Conservation (phyloP, 2,329 filamentous ascomycete genomes). For the Botrytis squamosa region DNA sequence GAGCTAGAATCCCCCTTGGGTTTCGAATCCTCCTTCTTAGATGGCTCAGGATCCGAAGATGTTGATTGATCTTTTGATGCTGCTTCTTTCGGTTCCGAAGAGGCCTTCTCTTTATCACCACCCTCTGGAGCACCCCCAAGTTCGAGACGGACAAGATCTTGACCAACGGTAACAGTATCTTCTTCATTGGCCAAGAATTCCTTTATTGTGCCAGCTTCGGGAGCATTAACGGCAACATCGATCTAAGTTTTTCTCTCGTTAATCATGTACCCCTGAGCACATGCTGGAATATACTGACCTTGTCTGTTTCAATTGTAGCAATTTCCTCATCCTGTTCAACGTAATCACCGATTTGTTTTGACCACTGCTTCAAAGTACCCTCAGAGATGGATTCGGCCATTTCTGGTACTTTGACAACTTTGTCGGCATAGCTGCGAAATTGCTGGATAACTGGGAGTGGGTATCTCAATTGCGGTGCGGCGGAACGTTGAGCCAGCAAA, state of each 20-base stretch:
- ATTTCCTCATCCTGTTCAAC: slow-evolving; percentile 97
- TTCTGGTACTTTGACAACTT: slow-evolving; percentile 86
- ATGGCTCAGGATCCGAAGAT: slow-evolving; percentile 44
- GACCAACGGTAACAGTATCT: slow-evolving; percentile 91
- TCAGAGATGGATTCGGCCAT: slow-evolving; percentile 99
- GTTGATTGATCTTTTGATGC: slow-evolving; percentile 57
- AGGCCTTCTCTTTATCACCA: slow-evolving; percentile 52
- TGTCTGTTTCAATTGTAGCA: slow-evolving; percentile 98
- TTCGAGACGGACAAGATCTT: slow-evolving; percentile 85
- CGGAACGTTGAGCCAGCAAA: slow-evolving; percentile 32
- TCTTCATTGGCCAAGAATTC: slow-evolving; percentile 91
- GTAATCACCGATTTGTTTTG: slow-evolving; percentile 86
- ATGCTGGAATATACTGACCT: slow-evolving; percentile 55
- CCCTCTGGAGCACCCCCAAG: slow-evolving; percentile 63
- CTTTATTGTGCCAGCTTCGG: slow-evolving; percentile 85
- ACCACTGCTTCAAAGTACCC: slow-evolving; percentile 93
- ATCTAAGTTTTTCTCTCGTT: slow-evolving; percentile 57
- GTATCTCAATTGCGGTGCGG: slow-evolving; percentile 39
- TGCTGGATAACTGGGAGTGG: slow-evolving; percentile 51
- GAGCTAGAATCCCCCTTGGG: slow-evolving; percentile 43
- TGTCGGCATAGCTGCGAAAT: slow-evolving; percentile 70
- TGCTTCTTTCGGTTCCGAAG: slow-evolving; percentile 57
- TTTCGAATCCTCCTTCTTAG: slow-evolving; percentile 44
- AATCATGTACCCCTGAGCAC: background rate
- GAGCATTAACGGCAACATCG: slow-evolving; percentile 93